Percentiles rank a stretch among this genome's conserved stretches.
phyloP scores from a whole-genome alignment of 495 filamentous ascomycete genomes.

The Hypoxylon crocopeplum region DNA sequence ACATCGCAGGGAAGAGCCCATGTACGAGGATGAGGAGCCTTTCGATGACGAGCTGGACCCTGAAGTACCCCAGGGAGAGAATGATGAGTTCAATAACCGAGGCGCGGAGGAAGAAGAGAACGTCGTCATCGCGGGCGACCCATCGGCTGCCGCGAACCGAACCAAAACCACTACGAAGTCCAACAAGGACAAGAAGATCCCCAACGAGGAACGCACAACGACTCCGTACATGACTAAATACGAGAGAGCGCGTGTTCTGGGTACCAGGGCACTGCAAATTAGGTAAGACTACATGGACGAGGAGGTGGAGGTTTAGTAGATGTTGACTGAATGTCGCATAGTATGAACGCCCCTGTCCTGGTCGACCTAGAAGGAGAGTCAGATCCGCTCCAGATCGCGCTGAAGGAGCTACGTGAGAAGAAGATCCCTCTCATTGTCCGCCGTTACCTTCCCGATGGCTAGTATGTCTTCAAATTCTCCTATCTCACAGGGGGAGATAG shows the following conservation, averaged over 20 bases:
- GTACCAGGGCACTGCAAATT: conserved; percentile 93
- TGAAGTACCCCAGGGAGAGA: conserved; percentile 65
- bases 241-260: conserved; percentile 90
- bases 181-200: conserved; percentile 85
- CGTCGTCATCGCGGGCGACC: conserved; percentile 76
- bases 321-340: conserved; percentile 43
- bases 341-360: conserved; percentile 97
- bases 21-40: conserved; percentile 53
- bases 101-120: conserved; percentile 57
- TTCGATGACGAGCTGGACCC: conserved; percentile 57
- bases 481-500: background rate
- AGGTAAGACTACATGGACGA: conserved; percentile 63
- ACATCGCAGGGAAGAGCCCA: conserved; percentile 58
- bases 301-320: background rate
- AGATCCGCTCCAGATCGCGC: conserved; percentile 94
- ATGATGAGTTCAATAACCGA: conserved; percentile 58
- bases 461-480: conserved; percentile 63
- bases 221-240: conserved; percentile 99
- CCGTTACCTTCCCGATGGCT: conserved; percentile 95
- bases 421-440: conserved; percentile 96
- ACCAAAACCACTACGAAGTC: conserved; percentile 57
- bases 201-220: conserved; percentile 85
- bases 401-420: conserved; percentile 97
- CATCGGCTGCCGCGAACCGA: conserved; percentile 67
- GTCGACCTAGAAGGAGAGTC: conserved; percentile 98